A percentile compares a stretch with the other conserved stretches of the same genome.
phyloP scores from a whole-genome alignment of 2,329 filamentous ascomycete genomes.

The Fusarium sp. region DNA sequence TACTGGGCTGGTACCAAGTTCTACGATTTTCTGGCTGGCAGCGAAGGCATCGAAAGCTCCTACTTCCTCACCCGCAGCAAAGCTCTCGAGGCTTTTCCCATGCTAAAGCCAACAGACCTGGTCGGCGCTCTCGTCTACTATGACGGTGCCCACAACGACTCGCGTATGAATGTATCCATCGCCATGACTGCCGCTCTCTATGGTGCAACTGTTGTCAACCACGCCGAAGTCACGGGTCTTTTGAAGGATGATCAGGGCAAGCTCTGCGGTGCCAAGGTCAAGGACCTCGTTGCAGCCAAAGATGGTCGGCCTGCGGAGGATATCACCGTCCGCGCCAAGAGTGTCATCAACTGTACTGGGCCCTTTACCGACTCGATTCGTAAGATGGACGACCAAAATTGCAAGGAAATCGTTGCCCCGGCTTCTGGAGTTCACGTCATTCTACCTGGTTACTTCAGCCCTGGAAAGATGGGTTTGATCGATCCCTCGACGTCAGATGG shows the following conservation, averaged over 20 bases:
- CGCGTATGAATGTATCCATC: conserved; percentile 89
- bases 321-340: conserved; percentile 80
- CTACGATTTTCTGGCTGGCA: conserved; percentile 87
- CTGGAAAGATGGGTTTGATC: conserved; percentile 87
- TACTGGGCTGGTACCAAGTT: conserved; percentile 83
- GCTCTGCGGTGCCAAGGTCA: conserved; percentile 79
- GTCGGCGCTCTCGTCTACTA: conserved; percentile 90
- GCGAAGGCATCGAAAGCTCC: conserved; percentile 88
- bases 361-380: conserved; percentile 89
- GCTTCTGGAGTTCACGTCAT: conserved; percentile 89
- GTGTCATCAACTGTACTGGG: conserved; percentile 88
- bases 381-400: conserved; percentile 81
- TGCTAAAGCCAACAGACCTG: conserved; percentile 83
- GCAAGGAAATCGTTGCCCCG: conserved; percentile 84
- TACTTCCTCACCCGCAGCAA: conserved; percentile 91
- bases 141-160: conserved; percentile 92
- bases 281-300: conserved; percentile 75
- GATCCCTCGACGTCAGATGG: conserved; percentile 90
- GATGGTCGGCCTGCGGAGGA: conserved; percentile 70
- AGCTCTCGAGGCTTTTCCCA: conserved; percentile 87
- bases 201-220: conserved; percentile 84
- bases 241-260: conserved; percentile 79
- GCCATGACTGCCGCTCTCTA: conserved; percentile 92
- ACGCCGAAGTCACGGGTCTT: conserved; percentile 82
- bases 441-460: conserved; percentile 87